phyloP scores from a whole-genome alignment of 2,329 filamentous ascomycete genomes.

The Akanthomyces uredinophilus region DNA sequence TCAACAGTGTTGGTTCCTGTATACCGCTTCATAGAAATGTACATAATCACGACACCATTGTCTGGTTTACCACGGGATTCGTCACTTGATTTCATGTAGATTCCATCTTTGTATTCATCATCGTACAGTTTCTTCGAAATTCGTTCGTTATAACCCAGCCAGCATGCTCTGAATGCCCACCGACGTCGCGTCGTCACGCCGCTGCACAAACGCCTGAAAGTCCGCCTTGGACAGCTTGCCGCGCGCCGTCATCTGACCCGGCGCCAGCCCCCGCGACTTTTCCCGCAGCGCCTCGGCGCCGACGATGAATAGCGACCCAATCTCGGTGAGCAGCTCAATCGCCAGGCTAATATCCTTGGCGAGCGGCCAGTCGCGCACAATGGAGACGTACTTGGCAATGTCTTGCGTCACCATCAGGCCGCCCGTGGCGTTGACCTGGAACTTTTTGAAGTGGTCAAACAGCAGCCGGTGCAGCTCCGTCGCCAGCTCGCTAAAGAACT shows the following conservation, averaged over 20 bases:
- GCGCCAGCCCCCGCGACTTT: conserved; percentile 56
- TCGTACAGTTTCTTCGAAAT: neutral
- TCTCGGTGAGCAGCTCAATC: conserved; percentile 84
- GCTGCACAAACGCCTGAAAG: conserved; percentile 78
- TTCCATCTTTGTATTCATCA: conserved; percentile 18
- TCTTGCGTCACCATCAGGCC: conserved; percentile 95
- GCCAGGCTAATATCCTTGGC: conserved; percentile 61
- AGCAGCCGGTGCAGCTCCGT: conserved; percentile 71
- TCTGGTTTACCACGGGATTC: neutral
- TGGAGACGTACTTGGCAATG: conserved; percentile 85
- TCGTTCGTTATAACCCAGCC: conserved; percentile 46
- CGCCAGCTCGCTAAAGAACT: conserved; percentile 79
- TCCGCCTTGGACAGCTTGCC: conserved; percentile 61
- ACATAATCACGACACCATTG: neutral
- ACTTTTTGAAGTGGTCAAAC: conserved; percentile 91
- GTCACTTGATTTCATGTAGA: neutral
- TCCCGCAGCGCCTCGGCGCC: conserved; percentile 72
- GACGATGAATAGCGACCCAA: conserved; percentile 93
- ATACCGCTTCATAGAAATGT: neutral
- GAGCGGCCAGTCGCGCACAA: conserved; percentile 77
- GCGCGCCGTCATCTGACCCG: conserved; percentile 35
- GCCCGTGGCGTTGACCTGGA: conserved; percentile 86
- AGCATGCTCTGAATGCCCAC: conserved; percentile 80
- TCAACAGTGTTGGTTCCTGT: neutral
- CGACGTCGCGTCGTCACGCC: conserved; percentile 76